Evolutionary conservation across 2,329 filamentous ascomycete genomes (phyloP).

Genomic region (Sclerotinia minor): DNA sequence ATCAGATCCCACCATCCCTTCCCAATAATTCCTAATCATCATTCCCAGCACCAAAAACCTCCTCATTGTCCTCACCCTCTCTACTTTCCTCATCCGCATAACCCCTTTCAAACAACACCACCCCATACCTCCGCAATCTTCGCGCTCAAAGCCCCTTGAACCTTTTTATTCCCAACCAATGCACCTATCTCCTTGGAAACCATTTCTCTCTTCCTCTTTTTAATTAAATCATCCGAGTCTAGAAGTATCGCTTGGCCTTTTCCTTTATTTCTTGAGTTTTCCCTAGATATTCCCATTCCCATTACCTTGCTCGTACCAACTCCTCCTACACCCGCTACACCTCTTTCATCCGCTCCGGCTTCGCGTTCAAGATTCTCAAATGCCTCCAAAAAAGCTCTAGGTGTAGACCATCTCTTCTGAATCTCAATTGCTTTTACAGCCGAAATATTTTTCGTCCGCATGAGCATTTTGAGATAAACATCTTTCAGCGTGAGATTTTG

Average conservation of each 20-base stretch:
- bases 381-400: conserved; percentile 68
- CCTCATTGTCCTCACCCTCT: too few species aligned
- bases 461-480: conserved; percentile 80
- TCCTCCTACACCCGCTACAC: neutral
- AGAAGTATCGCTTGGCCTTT: conserved; percentile 4
- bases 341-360: neutral
- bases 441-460: conserved; percentile 74
- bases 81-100: too few species aligned
- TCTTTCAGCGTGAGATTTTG: conserved; percentile 72
- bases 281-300: rapidly evolving
- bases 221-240: neutral
- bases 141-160: conserved; percentile 63
- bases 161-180: conserved; percentile 67
- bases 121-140: conserved; percentile 75
- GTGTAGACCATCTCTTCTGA: conserved; percentile 75
- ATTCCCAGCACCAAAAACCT: too few species aligned
- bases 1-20: too few species aligned
- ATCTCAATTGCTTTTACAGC: conserved; percentile 79
- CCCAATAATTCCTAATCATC: too few species aligned
- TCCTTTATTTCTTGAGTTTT: neutral
- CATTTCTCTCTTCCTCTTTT: conserved; percentile 60
- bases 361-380: conserved; percentile 46
- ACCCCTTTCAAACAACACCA: conserved; percentile 38
- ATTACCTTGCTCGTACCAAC: too few species aligned
- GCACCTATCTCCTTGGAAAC: conserved; percentile 57